Base-by-base conservation (phyloP, 2,329 filamentous ascomycete genomes). In the Aquanectria penicillioides region DNA sequence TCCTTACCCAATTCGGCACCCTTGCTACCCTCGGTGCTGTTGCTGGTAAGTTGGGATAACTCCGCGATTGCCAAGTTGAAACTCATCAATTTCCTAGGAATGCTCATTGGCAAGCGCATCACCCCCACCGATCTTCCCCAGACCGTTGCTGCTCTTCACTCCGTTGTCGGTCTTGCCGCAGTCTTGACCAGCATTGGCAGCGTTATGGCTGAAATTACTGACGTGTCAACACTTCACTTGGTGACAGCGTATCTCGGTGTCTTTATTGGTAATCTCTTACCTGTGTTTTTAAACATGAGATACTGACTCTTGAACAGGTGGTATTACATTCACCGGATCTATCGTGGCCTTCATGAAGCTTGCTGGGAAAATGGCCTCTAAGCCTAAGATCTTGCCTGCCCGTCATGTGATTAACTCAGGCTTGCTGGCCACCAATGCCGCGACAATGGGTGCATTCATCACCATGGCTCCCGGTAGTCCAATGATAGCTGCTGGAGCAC, bases 321-420 rank as follows among this genome's bases (percentile, higher is more conserved):
- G 93, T 53, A 88, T 97, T 28, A 97, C 93, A 0, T 97, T 97
- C 71, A 97, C 93, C 0, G 93, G 93, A 2, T 95, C 92, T 3
- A 89, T 97, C 47, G 91, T 97, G 0, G 93, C 93, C 0, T 97
- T 96, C 76, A 75, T 96, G 71, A 97, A 97, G 74, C 86, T 97
- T 2, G 89, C 91, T 1, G 93, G 92, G 3, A 88, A 82, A 61
- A 93, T 97, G 88, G 90, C 90, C 0, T 96, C 92, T 0, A 87
- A 85, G 49, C 92, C 93, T 0, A 84, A 88, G 7, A 81, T 86
- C 5, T 80, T 97, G 0, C 91, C 88, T 5, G 93, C 91, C 2
- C 84, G 90, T 1, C 92, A 97, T 69, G 64, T 89, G 4, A 79
- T 96, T 67, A 97, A 97, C 71, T 82, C 86, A 0, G 84, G 89